Conservation (phyloP, 129 eudicot genomes). For the Smallanthus sonchifolius region DNA sequence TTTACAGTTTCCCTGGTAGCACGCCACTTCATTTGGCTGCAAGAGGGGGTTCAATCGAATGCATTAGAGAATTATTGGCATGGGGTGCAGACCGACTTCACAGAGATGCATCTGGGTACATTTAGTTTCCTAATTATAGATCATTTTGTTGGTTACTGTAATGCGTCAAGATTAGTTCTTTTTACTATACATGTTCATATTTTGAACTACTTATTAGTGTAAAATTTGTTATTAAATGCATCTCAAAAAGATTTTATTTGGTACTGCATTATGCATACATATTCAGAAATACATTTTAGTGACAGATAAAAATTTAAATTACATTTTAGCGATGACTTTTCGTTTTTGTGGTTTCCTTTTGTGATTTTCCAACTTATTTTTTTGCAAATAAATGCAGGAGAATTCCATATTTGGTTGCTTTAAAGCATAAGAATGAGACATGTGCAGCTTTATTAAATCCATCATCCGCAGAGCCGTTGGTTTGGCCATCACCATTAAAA, state of each 20-base stretch:
- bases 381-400: slow-evolving; percentile 44
- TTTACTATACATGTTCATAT: not conserved
- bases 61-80: slow-evolving; percentile 87
- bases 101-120: slow-evolving; percentile 40
- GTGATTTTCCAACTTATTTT: not conserved
- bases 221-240: not conserved
- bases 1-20: slow-evolving; percentile 75
- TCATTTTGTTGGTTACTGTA: not conserved
- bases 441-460: slow-evolving; percentile 87
- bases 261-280: not conserved
- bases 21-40: slow-evolving; percentile 99
- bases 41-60: slow-evolving; percentile 94
- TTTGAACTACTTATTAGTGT: not conserved
- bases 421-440: slow-evolving; percentile 55
- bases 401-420: slow-evolving; percentile 75
- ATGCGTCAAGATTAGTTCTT: slow-evolving; percentile 11
- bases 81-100: slow-evolving; percentile 98
- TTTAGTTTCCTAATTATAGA: not conserved
- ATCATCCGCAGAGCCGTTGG: slow-evolving; percentile 72
- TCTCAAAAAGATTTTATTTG: too few species aligned
- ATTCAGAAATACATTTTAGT: not conserved
- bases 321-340: too few species aligned
- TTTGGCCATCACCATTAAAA: slow-evolving; percentile 86
- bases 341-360: not conserved
- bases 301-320: not conserved